These are phyloP conservation scores for Rubia tinctorum DNA, from an alignment of 305 asterid species.

Conservation along the genomic window DNA sequence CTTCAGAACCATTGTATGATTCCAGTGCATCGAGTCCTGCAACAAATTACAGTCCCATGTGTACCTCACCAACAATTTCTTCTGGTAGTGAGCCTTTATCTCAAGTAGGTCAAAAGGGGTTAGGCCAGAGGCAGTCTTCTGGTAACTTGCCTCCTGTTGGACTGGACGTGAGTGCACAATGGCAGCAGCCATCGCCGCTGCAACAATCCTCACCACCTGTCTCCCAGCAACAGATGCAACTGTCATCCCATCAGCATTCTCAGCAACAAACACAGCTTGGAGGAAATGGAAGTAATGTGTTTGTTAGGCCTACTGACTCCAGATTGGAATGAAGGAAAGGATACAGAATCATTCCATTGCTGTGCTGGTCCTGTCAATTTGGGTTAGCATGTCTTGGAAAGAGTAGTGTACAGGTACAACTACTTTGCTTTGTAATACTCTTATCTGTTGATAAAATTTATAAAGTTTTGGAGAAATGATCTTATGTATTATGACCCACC, in stretches of 20 bases:
- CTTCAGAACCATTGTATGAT: constrained; percentile 49
- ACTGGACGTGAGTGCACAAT: constrained; percentile 39
- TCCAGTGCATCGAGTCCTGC: constrained; percentile 38
- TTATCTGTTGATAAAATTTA: not conserved
- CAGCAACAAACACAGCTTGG: constrained; percentile 43
- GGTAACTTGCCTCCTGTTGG: constrained; percentile 37
- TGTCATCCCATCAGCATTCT: constrained; percentile 29
- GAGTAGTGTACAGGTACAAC: constrained; percentile 58
- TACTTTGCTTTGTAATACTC: constrained; percentile 1
- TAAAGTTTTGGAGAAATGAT: not conserved
- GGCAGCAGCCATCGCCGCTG: constrained; percentile 40
- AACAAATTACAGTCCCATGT: constrained; percentile 36
- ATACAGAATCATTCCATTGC: constrained; percentile 19
- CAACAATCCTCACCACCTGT: constrained; percentile 35
- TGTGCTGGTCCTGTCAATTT: constrained; percentile 34
- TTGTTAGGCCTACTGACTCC: constrained; percentile 49
- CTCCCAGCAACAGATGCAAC: constrained; percentile 40
- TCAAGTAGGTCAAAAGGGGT: constrained; percentile 41
- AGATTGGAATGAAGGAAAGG: constrained; percentile 49
- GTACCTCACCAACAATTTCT: constrained; percentile 29
- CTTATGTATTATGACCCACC: no score
- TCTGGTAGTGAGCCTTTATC: constrained; percentile 32
- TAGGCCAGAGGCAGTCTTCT: constrained; percentile 43
- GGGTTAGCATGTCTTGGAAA: constrained; percentile 36
- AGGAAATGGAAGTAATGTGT: constrained; percentile 43